Evolutionary conservation across 495 filamentous ascomycete genomes (phyloP).

Genomic region (Lasiosphaeris hirsuta): DNA sequence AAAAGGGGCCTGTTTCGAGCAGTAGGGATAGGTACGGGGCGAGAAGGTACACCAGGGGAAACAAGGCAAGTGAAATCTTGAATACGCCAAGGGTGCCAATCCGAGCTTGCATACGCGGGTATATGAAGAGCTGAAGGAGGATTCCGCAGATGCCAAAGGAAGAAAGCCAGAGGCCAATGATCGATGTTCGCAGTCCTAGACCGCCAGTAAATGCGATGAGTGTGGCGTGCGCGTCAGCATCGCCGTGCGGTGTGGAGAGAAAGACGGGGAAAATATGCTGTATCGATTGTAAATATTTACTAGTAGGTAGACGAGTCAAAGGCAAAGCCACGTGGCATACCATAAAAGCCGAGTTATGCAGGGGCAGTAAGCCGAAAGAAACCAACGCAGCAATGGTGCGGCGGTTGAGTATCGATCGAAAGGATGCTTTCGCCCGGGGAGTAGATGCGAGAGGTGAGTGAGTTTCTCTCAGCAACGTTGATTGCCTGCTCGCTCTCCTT

Average conservation of each 20-base stretch:
- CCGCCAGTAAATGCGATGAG: slow-evolving; percentile 70
- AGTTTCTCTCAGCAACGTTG: neutral
- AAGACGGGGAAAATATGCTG: slow-evolving; percentile 62
- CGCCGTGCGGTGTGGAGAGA: slow-evolving; percentile 54
- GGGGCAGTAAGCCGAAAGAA: slow-evolving; percentile 62
- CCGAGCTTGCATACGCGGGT: slow-evolving; percentile 56
- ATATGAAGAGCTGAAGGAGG: slow-evolving; percentile 65
- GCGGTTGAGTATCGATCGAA: slow-evolving; percentile 56
- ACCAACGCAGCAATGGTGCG: slow-evolving; percentile 61
- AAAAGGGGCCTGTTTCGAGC: slow-evolving; percentile 32
- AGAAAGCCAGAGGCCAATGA: slow-evolving; percentile 66
- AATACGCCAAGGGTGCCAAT: slow-evolving; percentile 63
- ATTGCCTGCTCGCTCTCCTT: neutral
- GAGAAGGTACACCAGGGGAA: slow-evolving; percentile 62
- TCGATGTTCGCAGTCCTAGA: slow-evolving; percentile 62
- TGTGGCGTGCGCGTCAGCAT: slow-evolving; percentile 27
- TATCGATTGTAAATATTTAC: neutral
- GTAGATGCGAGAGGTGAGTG: no score
- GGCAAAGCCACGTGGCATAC: slow-evolving; percentile 36
- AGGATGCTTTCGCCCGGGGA: neutral
- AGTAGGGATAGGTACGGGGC: slow-evolving; percentile 62
- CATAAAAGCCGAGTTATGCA: slow-evolving; percentile 69
- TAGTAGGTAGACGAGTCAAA: slow-evolving; percentile 18
- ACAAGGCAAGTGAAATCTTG: slow-evolving; percentile 56
- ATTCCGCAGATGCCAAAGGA: slow-evolving; percentile 69